These are phyloP conservation scores for Paecilomyces sp. DNA, from an alignment of 2,329 filamentous ascomycete genomes.

Conservation along the genomic window DNA sequence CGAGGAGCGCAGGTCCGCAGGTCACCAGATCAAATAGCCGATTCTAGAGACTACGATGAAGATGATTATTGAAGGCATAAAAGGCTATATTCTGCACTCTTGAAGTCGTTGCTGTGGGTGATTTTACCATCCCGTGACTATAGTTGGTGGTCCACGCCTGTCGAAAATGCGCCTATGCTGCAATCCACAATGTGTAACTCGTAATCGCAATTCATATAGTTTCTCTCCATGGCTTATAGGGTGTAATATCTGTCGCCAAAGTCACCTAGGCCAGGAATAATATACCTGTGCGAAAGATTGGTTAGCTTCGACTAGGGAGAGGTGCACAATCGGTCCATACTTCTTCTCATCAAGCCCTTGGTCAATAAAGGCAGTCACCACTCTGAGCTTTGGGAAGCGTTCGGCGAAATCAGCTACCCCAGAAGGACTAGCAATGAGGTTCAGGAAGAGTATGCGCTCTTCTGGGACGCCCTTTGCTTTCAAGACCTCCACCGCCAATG, in stretches of 20 bases:
- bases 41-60: conserved; percentile 11
- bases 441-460: conserved; percentile 91
- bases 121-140: neutral
- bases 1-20: conserved; percentile 11
- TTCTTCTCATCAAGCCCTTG: conserved; percentile 96
- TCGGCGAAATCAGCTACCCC: conserved; percentile 83
- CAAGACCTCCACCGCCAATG: conserved; percentile 92
- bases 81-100: neutral
- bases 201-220: neutral
- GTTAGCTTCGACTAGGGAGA: conserved; percentile 3
- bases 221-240: conserved; percentile 47
- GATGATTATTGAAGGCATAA: conserved; percentile 22
- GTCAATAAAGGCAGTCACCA: conserved; percentile 95
- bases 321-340: conserved; percentile 46
- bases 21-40: conserved; percentile 11
- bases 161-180: neutral
- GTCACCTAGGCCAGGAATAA: conserved; percentile 86
- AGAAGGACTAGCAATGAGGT: conserved; percentile 93
- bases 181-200: neutral
- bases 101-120: neutral
- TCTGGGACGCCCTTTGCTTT: conserved; percentile 87
- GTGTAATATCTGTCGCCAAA: conserved; percentile 97
- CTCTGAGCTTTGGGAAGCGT: conserved; percentile 79
- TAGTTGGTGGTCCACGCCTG: neutral
- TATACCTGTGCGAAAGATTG: conserved; percentile 59